Evolutionary conservation across 1,139 yeast genomes (phyloP).

Genomic region (Taphrina populina): DNA sequence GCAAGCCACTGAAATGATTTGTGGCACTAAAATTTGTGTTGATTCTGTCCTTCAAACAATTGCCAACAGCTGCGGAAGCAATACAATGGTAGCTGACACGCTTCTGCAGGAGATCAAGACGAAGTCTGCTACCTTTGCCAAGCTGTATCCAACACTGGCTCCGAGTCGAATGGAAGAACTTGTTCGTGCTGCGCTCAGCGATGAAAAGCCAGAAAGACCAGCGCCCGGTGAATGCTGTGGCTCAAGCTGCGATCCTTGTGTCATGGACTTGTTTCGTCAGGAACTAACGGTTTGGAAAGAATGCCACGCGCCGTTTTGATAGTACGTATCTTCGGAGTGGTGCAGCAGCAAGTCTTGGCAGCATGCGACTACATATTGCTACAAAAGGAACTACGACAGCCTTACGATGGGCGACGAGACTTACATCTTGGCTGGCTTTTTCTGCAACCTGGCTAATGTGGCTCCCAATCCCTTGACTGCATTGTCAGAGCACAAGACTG

Average conservation of each 20-base stretch:
- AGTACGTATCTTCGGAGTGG: too few relatives aligned
- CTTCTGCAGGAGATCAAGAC: background rate
- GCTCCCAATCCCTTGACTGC: constrained; percentile 30
- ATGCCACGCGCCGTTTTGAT: too few relatives aligned
- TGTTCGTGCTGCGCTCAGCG: background rate
- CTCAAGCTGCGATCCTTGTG: constrained; percentile 11
- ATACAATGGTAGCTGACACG: too few relatives aligned
- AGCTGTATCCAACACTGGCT: background rate
- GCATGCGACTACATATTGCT: too few relatives aligned
- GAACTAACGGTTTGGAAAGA: constrained; percentile 11
- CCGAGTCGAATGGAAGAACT: background rate
- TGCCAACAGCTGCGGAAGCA: too few relatives aligned
- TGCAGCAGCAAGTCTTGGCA: too few relatives aligned
- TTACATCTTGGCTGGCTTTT: constrained; percentile 23
- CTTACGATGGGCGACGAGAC: too few relatives aligned
- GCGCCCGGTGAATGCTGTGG: constrained; percentile 16
- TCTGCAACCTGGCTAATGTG: constrained; percentile 23
- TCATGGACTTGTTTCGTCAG: background rate
- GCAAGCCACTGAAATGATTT: too few relatives aligned
- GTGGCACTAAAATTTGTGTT: too few relatives aligned
- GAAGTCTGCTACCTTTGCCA: background rate
- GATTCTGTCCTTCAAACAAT: too few relatives aligned
- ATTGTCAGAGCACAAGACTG: constrained; percentile 25
- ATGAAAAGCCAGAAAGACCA: constrained; percentile 5
- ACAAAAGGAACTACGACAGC: too few relatives aligned